Evolutionary conservation across 257 asterid species (phyloP).

Genomic region (Salvia rosmarinus): DNA sequence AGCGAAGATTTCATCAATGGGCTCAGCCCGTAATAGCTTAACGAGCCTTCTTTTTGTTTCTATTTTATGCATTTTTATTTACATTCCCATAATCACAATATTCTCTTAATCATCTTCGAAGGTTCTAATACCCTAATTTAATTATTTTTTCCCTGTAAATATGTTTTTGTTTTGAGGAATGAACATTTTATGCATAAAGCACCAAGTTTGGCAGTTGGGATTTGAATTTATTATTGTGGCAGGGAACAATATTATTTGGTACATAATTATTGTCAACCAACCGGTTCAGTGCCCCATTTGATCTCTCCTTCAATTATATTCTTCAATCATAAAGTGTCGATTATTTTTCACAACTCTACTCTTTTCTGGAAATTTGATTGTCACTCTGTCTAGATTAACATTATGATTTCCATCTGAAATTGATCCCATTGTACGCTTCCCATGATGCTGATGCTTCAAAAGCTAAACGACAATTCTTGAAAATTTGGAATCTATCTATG

Average conservation of each 20-base stretch:
- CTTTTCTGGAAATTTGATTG: neutral
- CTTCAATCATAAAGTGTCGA: neutral
- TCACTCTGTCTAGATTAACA: neutral
- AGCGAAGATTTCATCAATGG: neutral
- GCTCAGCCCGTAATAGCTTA: neutral
- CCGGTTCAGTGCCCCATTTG: neutral
- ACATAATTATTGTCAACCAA: constrained; percentile 9
- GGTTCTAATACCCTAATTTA: neutral
- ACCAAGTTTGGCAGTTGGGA: neutral
- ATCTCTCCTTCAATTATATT: constrained; percentile 4
- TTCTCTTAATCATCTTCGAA: neutral
- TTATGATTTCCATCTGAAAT: neutral
- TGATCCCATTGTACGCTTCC: neutral
- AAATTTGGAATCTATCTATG: too few relatives aligned
- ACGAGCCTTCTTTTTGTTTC: too few relatives aligned
- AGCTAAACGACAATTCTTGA: neutral
- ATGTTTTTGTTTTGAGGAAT: neutral
- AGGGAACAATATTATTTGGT: neutral
- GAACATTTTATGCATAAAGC: neutral
- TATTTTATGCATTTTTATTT: too few relatives aligned
- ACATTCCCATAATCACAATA: too few relatives aligned
- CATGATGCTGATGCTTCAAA: neutral
- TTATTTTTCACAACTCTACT: neutral
- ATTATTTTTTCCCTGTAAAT: neutral
- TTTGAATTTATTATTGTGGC: neutral